Evolutionary conservation across 108 stramenopile genomes (phyloP).

Genomic region (Nitzschia sp.): DNA sequence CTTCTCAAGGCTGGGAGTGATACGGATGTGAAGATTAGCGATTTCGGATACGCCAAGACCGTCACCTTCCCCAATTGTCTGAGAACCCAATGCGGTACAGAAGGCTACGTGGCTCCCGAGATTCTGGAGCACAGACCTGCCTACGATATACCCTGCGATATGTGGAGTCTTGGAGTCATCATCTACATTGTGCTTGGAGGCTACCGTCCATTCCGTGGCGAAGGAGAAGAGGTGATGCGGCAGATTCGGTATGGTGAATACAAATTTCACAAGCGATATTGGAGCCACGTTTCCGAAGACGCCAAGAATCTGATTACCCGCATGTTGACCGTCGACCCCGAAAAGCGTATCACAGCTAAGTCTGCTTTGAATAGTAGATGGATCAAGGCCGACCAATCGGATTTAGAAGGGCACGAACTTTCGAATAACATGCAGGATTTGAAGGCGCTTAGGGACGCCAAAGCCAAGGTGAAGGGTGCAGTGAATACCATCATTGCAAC

Average conservation of each 20-base stretch:
- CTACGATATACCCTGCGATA: conserved; percentile 83
- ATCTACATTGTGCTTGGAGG: conserved; percentile 93
- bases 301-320: conserved; percentile 82
- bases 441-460: conserved; percentile 41
- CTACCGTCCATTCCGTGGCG: conserved; percentile 87
- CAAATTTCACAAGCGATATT: conserved; percentile 83
- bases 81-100: conserved; percentile 86
- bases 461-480: conserved; percentile 41
- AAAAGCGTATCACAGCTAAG: conserved; percentile 67
- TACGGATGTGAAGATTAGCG: conserved; percentile 92
- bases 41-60: conserved; percentile 95
- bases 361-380: conserved; percentile 78
- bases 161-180: conserved; percentile 97
- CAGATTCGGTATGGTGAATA: conserved; percentile 83
- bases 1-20: conserved; percentile 86
- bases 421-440: conserved; percentile 47
- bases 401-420: conserved; percentile 32
- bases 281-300: conserved; percentile 75
- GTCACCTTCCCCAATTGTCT: conserved; percentile 66
- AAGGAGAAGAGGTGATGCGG: conserved; percentile 66
- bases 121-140: conserved; percentile 59
- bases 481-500: conserved; percentile 43
- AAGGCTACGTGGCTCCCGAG: conserved; percentile 90
- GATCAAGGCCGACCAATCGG: conserved; percentile 48
- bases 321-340: conserved; percentile 85